Conservation (phyloP, 139 green algal genomes). For the Prasinococcaceae sp. region DNA sequence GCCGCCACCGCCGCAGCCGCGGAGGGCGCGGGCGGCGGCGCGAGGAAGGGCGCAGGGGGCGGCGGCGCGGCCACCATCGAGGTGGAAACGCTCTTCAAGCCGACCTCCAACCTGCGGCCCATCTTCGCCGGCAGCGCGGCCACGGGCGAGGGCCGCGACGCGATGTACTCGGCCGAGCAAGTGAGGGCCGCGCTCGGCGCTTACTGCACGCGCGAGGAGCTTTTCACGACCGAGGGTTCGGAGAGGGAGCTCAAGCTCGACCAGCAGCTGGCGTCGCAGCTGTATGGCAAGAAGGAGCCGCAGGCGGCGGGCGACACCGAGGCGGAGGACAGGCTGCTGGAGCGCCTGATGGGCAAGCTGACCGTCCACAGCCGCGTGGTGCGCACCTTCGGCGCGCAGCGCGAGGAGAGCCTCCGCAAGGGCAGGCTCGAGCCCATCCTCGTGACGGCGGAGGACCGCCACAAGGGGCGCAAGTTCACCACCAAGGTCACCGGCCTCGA, state of each 20-base stretch:
- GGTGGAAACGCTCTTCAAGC: conserved; percentile 3
- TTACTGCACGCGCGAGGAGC: neutral
- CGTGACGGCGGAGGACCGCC: neutral
- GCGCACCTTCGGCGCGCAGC: neutral
- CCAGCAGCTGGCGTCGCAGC: too few relatives aligned
- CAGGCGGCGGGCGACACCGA: too few relatives aligned
- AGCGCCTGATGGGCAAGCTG: neutral
- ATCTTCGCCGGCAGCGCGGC: neutral
- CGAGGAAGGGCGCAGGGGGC: neutral
- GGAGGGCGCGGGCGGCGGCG: neutral
- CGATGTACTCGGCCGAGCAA: neutral
- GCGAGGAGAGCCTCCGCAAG: neutral
- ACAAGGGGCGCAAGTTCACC: neutral
- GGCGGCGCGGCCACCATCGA: neutral
- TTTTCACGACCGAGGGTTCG: too few relatives aligned
- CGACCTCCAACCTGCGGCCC: neutral
- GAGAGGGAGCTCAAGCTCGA: too few relatives aligned
- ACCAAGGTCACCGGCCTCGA: neutral
- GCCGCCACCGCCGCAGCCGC: neutral
- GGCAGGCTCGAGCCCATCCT: neutral
- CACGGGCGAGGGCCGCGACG: neutral
- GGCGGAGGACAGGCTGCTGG: neutral
- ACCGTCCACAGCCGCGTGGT: neutral
- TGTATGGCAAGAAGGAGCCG: too few relatives aligned
- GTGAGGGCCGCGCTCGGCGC: neutral